Evolutionary conservation across 257 asterid species (phyloP).

Genomic region (Solanum stenotomum): DNA sequence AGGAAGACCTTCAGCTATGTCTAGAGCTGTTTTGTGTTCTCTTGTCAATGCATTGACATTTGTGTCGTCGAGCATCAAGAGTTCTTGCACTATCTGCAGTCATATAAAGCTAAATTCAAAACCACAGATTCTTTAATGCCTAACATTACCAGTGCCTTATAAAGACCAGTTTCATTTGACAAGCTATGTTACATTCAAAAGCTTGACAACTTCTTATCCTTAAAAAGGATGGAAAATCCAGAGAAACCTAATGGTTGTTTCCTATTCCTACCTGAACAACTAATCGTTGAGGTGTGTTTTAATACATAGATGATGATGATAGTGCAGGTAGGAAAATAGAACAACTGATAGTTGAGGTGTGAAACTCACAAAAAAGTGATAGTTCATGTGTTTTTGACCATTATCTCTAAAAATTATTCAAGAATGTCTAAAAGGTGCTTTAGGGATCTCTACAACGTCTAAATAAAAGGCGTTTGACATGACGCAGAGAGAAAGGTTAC

Average conservation of each 20-base stretch:
- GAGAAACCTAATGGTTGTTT: neutral
- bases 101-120: neutral
- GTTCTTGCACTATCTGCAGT: conserved; percentile 61
- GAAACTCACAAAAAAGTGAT: neutral
- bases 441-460: neutral
- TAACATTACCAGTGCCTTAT: neutral
- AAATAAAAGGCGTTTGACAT: neutral
- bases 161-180: neutral
- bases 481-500: neutral
- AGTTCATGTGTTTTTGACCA: neutral
- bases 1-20: conserved; percentile 68
- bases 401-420: neutral
- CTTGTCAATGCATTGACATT: conserved; percentile 63
- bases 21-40: conserved; percentile 68
- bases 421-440: neutral
- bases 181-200: neutral
- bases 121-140: neutral
- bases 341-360: neutral
- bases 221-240: neutral
- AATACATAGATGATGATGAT: neutral
- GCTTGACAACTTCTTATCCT: neutral
- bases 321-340: neutral
- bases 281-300: neutral
- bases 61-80: conserved; percentile 43
- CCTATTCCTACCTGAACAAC: neutral